Evolutionary conservation across 352 stramenopile species (phyloP).

Genomic region (Lagenidium sp.): DNA sequence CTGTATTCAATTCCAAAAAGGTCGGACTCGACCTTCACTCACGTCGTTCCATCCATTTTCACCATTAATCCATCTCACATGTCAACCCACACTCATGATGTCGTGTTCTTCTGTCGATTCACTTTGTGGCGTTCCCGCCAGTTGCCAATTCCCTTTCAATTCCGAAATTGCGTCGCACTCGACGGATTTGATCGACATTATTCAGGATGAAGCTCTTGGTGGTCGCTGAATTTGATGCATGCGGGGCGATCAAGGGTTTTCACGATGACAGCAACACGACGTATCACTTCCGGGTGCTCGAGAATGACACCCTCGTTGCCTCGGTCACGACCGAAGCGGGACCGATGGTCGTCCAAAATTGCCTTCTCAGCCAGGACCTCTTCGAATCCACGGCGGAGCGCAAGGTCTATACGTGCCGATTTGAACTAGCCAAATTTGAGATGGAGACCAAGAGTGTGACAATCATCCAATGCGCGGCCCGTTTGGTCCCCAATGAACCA

Average conservation of each 20-base stretch:
- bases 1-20: no score
- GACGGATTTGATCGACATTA: no score
- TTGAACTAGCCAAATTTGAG: conserved; percentile 5
- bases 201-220: no score
- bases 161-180: no score
- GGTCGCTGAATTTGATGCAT: neutral
- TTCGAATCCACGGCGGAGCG: conserved; percentile 4
- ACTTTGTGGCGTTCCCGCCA: no score
- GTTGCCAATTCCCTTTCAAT: no score
- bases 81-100: no score
- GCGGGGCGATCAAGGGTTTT: conserved; percentile 2
- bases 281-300: conserved; percentile 1
- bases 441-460: conserved; percentile 8
- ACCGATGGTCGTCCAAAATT: neutral
- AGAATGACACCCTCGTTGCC: neutral
- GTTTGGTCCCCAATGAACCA: neutral
- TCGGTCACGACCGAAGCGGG: neutral
- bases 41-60: no score
- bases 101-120: no score
- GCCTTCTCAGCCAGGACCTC: conserved; percentile 1
- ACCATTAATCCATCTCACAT: no score
- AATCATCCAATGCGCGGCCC: conserved; percentile 9
- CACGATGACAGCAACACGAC: neutral
- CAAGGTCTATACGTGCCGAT: conserved; percentile 4
- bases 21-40: no score